Base-by-base conservation (phyloP, 352 stramenopile species). In the Phytophthora constricta region DNA sequence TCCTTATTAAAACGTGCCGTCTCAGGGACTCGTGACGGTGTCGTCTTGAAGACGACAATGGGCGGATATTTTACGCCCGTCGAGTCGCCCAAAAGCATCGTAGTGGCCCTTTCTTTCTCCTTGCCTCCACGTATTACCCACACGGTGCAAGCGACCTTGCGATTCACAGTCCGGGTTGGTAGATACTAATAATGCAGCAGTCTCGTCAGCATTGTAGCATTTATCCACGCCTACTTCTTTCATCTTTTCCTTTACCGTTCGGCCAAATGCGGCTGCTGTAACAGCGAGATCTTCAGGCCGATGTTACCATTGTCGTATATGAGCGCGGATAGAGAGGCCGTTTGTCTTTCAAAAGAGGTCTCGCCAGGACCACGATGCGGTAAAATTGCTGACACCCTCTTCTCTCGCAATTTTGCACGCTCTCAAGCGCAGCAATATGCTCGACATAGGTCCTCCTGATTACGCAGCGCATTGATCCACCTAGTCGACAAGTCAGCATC, bases 21-120 rank as follows among this genome's bases (percentile, higher is more conserved):
- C 4, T 1, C 37, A 13, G 14, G 25, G 26, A 42, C 47, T 27
- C 33, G 46, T 5, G 52, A 42, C 9, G 37, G 37, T 16, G 48
- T 59, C 4, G n/a, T 28, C 31, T 55, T 63, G 19, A 63, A 56
- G 17, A 49, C 45, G 3, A 56, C 22, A 33, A 63, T 55, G 10
- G 33, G 33, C 0, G n/a, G 3, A 1, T 9, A 14, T 28, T 33
- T 55, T 55, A 3, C 23, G 14, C 11, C 48, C 16, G 26, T 56
- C 23, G 25, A 48, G 43, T 56, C 20, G n/a, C 1, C 39, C 17
- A 61, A 23, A 33, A 54, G 31, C 45, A 55, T 63, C 19, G 26
- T 5, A 14, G 34, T 56, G 13, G 23, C 14, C 8, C 46, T 19
- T n/a, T 64, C 57, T n/a, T 56, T 64, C 3, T 28, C 54, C 16